phyloP scores from a whole-genome alignment of 1,139 yeast species.

The Suhomyces bribrorum region DNA sequence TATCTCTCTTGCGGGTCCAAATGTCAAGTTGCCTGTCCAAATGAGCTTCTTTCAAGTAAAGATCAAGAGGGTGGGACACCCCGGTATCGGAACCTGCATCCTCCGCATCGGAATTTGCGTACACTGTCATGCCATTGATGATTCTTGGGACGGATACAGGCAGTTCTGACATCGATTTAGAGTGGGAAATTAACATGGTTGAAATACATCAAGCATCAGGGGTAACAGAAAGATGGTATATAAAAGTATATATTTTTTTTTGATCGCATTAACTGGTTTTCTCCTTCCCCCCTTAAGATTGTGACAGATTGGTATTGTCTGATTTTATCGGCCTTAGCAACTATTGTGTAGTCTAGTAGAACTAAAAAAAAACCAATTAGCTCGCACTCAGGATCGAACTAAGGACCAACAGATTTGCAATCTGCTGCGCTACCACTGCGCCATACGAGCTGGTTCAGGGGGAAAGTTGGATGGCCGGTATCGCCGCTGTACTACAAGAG shows the following conservation, averaged over 20 bases:
- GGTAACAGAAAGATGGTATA: not conserved
- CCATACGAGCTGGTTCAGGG: slow-evolving; percentile 56
- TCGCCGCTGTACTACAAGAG: too few relatives aligned
- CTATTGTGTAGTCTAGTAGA: not conserved
- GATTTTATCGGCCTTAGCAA: not conserved
- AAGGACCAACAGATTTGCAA: slow-evolving; percentile 90
- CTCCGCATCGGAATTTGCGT: too few relatives aligned
- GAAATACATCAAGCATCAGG: not conserved
- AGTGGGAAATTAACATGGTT: slow-evolving; percentile 3
- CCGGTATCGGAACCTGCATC: too few relatives aligned
- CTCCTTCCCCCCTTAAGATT: not conserved
- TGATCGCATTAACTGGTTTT: too few relatives aligned
- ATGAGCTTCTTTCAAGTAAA: not conserved
- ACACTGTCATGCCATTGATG: too few relatives aligned
- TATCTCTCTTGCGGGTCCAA: slow-evolving; percentile 1
- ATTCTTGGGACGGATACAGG: not conserved
- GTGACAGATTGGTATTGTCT: not conserved
- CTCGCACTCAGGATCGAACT: slow-evolving; percentile 85
- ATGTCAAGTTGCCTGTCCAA: slow-evolving; percentile 1
- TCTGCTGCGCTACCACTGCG: slow-evolving; percentile 94
- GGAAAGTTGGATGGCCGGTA: not conserved
- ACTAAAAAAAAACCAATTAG: slow-evolving; percentile 28
- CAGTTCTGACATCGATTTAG: slow-evolving; percentile 2
- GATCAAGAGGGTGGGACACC: too few relatives aligned
- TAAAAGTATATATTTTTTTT: too few relatives aligned